Conservation (phyloP, 495 filamentous ascomycete genomes). For the Beverwykella pulmonaria region DNA sequence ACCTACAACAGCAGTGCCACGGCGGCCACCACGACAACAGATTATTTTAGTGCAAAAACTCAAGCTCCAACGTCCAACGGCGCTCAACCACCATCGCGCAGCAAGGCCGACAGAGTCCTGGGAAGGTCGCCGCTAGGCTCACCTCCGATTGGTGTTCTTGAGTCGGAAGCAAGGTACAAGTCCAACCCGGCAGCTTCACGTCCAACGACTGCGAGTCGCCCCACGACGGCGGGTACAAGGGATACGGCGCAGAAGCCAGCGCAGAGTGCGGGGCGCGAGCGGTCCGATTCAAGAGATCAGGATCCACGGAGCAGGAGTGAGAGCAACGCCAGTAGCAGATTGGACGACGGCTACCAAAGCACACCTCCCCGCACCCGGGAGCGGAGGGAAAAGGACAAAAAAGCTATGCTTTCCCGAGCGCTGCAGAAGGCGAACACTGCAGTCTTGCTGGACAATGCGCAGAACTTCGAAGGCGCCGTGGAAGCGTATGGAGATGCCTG, state of each 20-base stretch:
- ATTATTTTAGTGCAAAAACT: conserved; percentile 35
- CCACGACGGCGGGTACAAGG: conserved; percentile 11
- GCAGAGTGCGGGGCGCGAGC: conserved; percentile 18
- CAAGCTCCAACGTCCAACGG: conserved; percentile 1
- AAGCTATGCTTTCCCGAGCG: conserved; percentile 89
- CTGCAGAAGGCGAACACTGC: conserved; percentile 94
- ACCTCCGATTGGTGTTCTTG: conserved; percentile 32
- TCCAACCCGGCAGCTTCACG: conserved; percentile 16
- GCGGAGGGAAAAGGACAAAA: conserved; percentile 57
- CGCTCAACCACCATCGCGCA: conserved; percentile 29
- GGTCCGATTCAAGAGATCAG: conserved; percentile 25
- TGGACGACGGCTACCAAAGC: conserved; percentile 34
- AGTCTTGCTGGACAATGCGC: conserved; percentile 89
- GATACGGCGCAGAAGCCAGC: conserved; percentile 15
- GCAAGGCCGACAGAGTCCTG: conserved; percentile 25
- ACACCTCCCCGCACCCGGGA: conserved; percentile 39
- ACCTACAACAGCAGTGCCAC: conserved; percentile 13
- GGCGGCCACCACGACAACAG: conserved; percentile 19
- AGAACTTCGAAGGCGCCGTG: conserved; percentile 90
- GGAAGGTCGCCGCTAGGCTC: conserved; percentile 33
- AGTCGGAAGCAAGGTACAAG: conserved; percentile 36
- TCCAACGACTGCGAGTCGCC: conserved; percentile 14
- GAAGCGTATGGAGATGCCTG: conserved; percentile 91
- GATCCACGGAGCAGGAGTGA: conserved; percentile 27
- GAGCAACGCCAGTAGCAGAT: conserved; percentile 35